phyloP scores from a whole-genome alignment of 805 yeast species.

The Phaffomyces thermotolerans region DNA sequence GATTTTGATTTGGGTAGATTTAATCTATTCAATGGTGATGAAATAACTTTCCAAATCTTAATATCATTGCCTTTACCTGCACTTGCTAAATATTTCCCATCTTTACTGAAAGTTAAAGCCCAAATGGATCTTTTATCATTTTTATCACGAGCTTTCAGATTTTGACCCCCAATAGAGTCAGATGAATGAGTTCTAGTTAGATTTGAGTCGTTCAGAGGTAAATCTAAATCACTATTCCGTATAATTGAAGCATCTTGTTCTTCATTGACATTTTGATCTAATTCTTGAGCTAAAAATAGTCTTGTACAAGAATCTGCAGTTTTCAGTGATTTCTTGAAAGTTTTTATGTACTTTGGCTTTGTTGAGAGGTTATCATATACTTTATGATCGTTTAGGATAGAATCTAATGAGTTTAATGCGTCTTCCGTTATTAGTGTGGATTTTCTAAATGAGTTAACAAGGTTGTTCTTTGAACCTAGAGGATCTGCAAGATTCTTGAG shows the following conservation, averaged over 20 bases:
- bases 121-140: constrained; percentile 45
- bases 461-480: not conserved
- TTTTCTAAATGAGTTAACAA: not conserved
- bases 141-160: constrained; percentile 7
- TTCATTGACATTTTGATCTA: constrained; percentile 24
- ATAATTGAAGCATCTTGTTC: not conserved
- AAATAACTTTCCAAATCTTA: constrained; percentile 72
- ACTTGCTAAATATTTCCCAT: constrained; percentile 78
- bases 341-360: constrained; percentile 50
- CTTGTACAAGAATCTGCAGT: constrained; percentile 42
- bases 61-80: constrained; percentile 71
- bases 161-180: constrained; percentile 8
- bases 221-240: constrained; percentile 1
- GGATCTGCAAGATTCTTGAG: not conserved
- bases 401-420: not conserved
- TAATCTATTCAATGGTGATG: constrained; percentile 62
- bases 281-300: constrained; percentile 61
- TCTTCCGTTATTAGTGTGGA: not conserved
- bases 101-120: constrained; percentile 63
- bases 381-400: constrained; percentile 19
- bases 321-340: constrained; percentile 38
- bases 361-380: constrained; percentile 35
- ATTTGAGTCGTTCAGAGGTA: not conserved
- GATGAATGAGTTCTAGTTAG: not conserved
- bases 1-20: constrained; percentile 4